These are phyloP conservation scores for Gypsophila paniculata DNA, from an alignment of 179 eudicot genomes.

Conservation along the genomic window DNA sequence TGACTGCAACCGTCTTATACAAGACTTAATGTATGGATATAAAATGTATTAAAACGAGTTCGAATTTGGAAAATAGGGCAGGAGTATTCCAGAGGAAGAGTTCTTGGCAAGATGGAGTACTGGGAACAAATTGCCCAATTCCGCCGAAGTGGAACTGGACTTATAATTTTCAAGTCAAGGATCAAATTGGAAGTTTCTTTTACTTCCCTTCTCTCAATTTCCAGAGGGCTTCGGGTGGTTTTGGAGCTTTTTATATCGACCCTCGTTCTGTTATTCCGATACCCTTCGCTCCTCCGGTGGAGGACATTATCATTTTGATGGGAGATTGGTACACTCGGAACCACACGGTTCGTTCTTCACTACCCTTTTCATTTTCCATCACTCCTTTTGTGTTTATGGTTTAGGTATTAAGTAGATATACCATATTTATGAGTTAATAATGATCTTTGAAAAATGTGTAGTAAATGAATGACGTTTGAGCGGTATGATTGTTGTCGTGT, in stretches of 20 bases:
- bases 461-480: conserved; percentile 2
- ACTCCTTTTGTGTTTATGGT: not conserved
- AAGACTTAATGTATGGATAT: too few relatives aligned
- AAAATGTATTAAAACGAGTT: not conserved
- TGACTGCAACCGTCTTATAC: too few relatives aligned
- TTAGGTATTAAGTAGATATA: not conserved
- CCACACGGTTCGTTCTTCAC: conserved; percentile 57
- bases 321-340: conserved; percentile 83
- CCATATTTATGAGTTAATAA: not conserved
- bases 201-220: conserved; percentile 79
- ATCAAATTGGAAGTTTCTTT: conserved; percentile 84
- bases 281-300: conserved; percentile 70
- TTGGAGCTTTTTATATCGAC: conserved; percentile 57
- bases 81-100: conserved; percentile 42
- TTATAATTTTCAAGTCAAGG: conserved; percentile 82
- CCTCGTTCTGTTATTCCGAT: conserved; percentile 55
- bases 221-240: conserved; percentile 83
- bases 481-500: too few relatives aligned
- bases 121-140: conserved; percentile 58
- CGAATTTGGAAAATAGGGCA: conserved; percentile 34
- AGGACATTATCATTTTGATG: conserved; percentile 58
- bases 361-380: not conserved
- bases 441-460: not conserved
- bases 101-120: conserved; percentile 57
- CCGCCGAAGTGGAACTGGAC: conserved; percentile 75